Base-by-base conservation (phyloP, 78 protist genomes). In the Polysphondylium violaceum region DNA sequence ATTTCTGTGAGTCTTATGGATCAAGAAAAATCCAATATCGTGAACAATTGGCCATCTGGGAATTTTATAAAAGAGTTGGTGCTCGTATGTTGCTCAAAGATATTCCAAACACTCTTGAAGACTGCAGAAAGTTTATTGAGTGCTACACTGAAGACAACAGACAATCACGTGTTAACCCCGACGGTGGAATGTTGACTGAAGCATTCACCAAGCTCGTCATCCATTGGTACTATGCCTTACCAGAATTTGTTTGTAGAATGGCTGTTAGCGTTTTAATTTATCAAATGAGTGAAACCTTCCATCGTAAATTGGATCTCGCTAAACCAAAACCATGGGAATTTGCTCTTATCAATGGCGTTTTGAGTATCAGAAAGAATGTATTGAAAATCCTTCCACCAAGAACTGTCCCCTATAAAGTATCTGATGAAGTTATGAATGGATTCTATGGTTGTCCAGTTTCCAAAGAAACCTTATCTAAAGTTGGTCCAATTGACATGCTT, bases 1-100 rank as follows among this genome's bases (percentile, higher is more conserved):
- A 74, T 35, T 74, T 74, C 65, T 35, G 53, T 9, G 55, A 55
- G 2, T 60, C 50, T 33, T 74, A 55, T 74, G 79, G 79, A 8
- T 55, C 50, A 21, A n/a, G 79, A 21, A 27, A 2, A 1, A 7
- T 56, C 6, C 44, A 50, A 4, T 60, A 74, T 27, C 50, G 55
- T 6, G 79, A 74, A 44, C 50, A 74, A 31, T 44, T 35, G 17
- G 65, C 43, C 1, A 3, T 53, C 4, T 74, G 79, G 79, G 79
- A 74, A n/a, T 74, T 74, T 64, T 74, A 74, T 31, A 29, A 64
- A 31, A 51, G 79, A 27, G 79, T 74, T 55, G 79, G 65, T 53
- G 68, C 29, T 3, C 19, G 79, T 29, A 74, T 74, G 79, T 4
- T 55, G 47, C 61, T 74, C 2, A 55, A 9, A 5, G 65, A 74